Evolutionary conservation across 495 filamentous ascomycete species (phyloP), one percentile per base, ranked within the genome.

Genomic region (Penicillium bovifimosum): DNA sequence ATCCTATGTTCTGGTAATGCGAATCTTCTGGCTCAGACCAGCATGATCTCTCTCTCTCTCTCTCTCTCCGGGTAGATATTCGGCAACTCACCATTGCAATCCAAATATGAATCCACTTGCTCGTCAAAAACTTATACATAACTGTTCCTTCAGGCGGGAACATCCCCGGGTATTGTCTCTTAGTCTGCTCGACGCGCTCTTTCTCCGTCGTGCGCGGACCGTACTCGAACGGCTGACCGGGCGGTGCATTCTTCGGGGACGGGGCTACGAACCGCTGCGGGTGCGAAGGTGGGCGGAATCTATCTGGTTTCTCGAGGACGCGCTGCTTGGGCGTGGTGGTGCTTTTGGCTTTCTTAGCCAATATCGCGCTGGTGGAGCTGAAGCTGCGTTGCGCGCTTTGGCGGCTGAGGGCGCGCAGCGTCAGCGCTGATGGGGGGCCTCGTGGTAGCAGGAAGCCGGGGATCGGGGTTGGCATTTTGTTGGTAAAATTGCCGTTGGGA

Each of bases 221-320:
- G 69, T 92, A 90, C 67, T 68, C 69, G 68, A 72, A 68, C 64
- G 66, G 76, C 67, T 56, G 54, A 53, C 73, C 45, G 5, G 54
- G 33, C 16, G 52, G 66, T 40, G 55, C 60, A 41, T 64, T 66
- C 29, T 66, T 66, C 28, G 62, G 61, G 0, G 63, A 64, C 10
- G 62, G 69, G 11, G 66, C 51, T 13, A 76, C 73, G 10, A 84
- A 75, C 1, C 84, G 79, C 24, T 83, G 68, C 26, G 81, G 81
- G 67, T 96, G 91, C 0, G 90, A 96, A 0, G 91, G 91, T 0
- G 91, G 91, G 43, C 83, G 86, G 74, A 93, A 95, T 54, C 83
- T 83, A 54, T 85, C 80, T 3, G 91, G 91, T 66, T 93, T 86
- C 47, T 80, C 84, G 52, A 96, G 85, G 1, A 87, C 76, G 42